Percentiles rank a stretch among this genome's conserved stretches.
These are phyloP conservation scores for Russula ochroleuca DNA, from an alignment of 768 basidiomycete genomes.

Conservation along the genomic window DNA sequence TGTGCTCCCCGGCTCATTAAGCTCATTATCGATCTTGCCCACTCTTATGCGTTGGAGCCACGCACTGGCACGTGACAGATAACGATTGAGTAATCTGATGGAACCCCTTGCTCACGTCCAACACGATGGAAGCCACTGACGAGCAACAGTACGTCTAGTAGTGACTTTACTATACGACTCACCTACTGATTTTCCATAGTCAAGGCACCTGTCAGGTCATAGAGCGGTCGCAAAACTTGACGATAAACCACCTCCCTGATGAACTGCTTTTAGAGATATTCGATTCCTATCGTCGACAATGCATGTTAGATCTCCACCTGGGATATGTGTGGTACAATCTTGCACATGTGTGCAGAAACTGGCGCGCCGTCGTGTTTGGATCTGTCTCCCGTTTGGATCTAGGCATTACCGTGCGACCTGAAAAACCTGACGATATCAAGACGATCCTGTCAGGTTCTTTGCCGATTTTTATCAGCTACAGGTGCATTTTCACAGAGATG, in stretches of 20 bases:
- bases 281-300: background rate
- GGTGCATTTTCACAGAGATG: background rate
- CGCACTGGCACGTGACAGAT: no score
- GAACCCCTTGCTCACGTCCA: no score
- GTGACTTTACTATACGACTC: background rate
- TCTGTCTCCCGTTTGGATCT: background rate
- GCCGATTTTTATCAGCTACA: background rate
- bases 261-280: background rate
- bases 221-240: background rate
- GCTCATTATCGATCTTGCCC: no score
- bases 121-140: background rate
- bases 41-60: no score
- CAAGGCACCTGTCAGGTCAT: background rate
- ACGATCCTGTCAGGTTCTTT: background rate
- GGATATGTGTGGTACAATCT: conserved; percentile 29
- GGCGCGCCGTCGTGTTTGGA: conserved; percentile 2
- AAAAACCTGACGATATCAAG: background rate
- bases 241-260: background rate
- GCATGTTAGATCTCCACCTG: no score
- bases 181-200: background rate
- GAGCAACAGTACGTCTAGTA: background rate
- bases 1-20: no score
- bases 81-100: no score
- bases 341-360: conserved; percentile 6
- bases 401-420: background rate